Conservation (phyloP, 768 basidiomycete genomes). For the Kwoniella bestiolae region DNA sequence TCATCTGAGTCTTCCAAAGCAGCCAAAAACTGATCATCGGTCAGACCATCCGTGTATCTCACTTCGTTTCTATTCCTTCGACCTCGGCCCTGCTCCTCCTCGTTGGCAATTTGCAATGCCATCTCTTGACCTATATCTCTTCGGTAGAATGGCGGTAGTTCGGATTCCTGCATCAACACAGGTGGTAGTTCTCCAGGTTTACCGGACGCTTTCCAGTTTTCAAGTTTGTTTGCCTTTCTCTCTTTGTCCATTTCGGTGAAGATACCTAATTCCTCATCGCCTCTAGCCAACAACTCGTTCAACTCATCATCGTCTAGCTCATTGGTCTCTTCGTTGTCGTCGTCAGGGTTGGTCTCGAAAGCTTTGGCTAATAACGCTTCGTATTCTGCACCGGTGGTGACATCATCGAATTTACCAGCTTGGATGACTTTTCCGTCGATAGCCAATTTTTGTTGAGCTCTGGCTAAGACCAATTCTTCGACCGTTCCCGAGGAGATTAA, state of each 20-base stretch:
- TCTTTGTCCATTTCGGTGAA: constrained; percentile 84
- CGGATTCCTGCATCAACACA: constrained; percentile 79
- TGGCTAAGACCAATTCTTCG: constrained; percentile 95
- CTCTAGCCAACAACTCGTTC: constrained; percentile 86
- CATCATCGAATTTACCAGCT: constrained; percentile 98
- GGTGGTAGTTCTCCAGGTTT: constrained; percentile 74
- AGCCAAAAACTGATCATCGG: constrained; percentile 90
- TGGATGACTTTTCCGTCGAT: constrained; percentile 99
- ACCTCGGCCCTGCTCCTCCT: constrained; percentile 74
- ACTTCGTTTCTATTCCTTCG: constrained; percentile 81
- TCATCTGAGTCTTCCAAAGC: constrained; percentile 56
- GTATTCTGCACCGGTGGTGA: constrained; percentile 95
- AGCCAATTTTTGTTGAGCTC: constrained; percentile 93
- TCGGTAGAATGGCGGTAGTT: constrained; percentile 90
- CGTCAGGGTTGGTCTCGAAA: constrained; percentile 61
- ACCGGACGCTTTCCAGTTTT: constrained; percentile 73
- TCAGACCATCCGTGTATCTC: constrained; percentile 89
- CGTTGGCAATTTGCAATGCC: constrained; percentile 57
- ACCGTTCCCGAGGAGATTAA: constrained; percentile 98
- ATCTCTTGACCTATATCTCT: constrained; percentile 63
- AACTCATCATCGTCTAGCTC: constrained; percentile 67
- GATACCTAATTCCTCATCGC: constrained; percentile 72
- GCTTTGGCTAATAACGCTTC: constrained; percentile 84
- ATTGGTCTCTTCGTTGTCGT: constrained; percentile 58
- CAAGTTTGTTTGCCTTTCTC: constrained; percentile 70